Conservation (phyloP, 116 monocot genomes). For the Phalaenopsis hybrid region DNA sequence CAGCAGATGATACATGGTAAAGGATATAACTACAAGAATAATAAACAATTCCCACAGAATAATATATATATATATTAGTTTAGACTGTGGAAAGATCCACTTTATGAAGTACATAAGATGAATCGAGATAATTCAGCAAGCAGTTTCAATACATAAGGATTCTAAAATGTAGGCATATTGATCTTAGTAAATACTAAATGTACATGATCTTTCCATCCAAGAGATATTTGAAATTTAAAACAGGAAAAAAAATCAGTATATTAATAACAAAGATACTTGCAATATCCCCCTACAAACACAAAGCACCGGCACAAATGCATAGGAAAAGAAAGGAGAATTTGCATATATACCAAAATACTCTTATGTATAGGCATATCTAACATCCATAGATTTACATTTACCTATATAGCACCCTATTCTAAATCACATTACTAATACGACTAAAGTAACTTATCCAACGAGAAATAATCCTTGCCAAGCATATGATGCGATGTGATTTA, state of each 20-base stretch:
- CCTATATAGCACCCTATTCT: too few relatives aligned
- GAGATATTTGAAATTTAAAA: background rate
- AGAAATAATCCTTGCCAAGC: too few relatives aligned
- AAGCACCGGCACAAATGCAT: too few relatives aligned
- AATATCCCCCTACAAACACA: too few relatives aligned
- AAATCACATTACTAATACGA: too few relatives aligned
- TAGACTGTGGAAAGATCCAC: background rate
- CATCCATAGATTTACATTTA: too few relatives aligned
- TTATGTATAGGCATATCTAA: too few relatives aligned
- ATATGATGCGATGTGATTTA: too few relatives aligned
- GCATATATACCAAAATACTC: too few relatives aligned
- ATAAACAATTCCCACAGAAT: background rate
- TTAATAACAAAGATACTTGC: background rate
- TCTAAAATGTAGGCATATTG: background rate
- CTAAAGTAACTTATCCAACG: too few relatives aligned
- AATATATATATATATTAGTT: too few relatives aligned
- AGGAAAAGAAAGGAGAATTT: too few relatives aligned
- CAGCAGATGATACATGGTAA: slow-evolving; percentile 23
- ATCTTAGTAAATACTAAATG: background rate
- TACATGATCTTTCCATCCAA: background rate
- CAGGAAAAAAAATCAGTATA: background rate
- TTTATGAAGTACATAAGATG: background rate
- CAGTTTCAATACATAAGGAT: background rate
- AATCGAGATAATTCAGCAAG: background rate
- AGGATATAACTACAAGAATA: background rate